A percentile compares a stretch with the other conserved stretches of the same genome.
Conservation (phyloP, 2,329 filamentous ascomycete genomes). For the Eutypella sp. region DNA sequence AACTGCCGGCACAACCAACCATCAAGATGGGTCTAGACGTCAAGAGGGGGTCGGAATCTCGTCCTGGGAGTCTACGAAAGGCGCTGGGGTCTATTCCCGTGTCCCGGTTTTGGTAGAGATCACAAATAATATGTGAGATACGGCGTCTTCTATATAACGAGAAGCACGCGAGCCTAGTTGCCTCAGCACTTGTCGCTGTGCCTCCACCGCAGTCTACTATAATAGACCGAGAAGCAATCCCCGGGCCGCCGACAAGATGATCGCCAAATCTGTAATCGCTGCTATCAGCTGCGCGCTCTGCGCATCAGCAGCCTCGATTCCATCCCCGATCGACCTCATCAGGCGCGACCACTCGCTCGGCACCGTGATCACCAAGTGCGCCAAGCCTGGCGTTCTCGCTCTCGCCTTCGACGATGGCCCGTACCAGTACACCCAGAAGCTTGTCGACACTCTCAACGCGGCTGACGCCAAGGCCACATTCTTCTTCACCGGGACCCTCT, state of each 20-base stretch:
- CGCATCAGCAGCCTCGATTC: conserved; percentile 23
- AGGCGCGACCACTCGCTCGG: conserved; percentile 36
- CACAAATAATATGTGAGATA: too few relatives aligned
- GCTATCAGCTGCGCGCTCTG: conserved; percentile 21
- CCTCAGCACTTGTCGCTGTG: too few relatives aligned
- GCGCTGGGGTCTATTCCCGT: background rate
- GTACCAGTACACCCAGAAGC: conserved; percentile 40
- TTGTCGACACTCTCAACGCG: conserved; percentile 46
- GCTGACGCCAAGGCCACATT: conserved; percentile 48
- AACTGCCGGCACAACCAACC: background rate
- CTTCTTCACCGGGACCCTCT: conserved; percentile 48
- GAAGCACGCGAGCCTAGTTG: too few relatives aligned
- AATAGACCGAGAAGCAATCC: too few relatives aligned
- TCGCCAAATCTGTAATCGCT: conserved; percentile 17
- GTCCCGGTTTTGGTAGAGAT: background rate
- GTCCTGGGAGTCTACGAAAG: background rate
- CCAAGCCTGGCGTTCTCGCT: conserved; percentile 39
- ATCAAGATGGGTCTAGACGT: background rate
- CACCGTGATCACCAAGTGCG: conserved; percentile 40
- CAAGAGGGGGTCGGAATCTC: background rate
- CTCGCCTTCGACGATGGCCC: conserved; percentile 53
- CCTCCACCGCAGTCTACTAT: too few relatives aligned
- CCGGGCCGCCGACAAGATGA: conserved; percentile 16
- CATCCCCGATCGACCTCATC: conserved; percentile 35
- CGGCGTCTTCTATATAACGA: too few relatives aligned